phyloP scores from a whole-genome alignment of 2,329 filamentous ascomycete genomes.

The Diaporthe eres region DNA sequence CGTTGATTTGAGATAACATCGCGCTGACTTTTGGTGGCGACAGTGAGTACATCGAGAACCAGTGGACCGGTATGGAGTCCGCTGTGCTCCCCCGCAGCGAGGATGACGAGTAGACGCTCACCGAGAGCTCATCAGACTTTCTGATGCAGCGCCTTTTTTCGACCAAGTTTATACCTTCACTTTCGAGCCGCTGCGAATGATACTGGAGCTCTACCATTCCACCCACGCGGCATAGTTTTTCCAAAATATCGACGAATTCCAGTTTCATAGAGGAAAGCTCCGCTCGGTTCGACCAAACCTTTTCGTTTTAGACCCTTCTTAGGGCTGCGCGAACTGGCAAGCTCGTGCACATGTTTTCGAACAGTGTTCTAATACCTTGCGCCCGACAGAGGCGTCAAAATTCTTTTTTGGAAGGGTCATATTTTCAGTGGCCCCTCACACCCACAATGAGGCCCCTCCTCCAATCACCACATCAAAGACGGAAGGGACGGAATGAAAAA shows the following conservation, averaged over 20 bases:
- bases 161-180: background rate
- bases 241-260: background rate
- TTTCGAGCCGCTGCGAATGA: background rate
- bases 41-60: constrained; percentile 54
- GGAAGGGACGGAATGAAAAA: background rate
- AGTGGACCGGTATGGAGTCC: constrained; percentile 55
- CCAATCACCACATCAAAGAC: background rate
- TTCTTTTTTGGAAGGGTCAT: background rate
- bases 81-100: constrained; percentile 47
- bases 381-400: background rate
- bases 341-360: constrained; percentile 3
- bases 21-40: constrained; percentile 27
- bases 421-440: background rate
- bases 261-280: background rate
- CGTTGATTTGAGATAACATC: background rate
- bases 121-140: background rate
- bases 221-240: background rate
- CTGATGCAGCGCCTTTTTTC: background rate
- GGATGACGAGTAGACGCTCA: constrained; percentile 27
- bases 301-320: background rate
- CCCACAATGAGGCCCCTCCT: background rate
- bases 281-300: background rate
- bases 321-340: background rate
- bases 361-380: background rate
- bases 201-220: background rate